phyloP scores from a whole-genome alignment of 148 eudicot genomes.

The Rheum nobile region DNA sequence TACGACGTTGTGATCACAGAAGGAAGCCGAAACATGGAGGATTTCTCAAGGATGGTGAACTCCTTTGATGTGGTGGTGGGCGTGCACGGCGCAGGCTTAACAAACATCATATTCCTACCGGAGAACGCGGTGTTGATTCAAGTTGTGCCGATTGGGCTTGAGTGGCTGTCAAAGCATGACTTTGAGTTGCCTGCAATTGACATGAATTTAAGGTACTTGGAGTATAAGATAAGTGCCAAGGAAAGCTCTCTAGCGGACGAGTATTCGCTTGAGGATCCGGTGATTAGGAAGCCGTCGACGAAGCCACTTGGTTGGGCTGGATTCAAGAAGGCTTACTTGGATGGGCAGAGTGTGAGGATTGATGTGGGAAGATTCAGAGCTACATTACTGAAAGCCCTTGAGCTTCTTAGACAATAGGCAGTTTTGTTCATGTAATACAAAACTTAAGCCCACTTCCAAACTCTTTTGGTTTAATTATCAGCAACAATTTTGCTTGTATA shows the following conservation, averaged over 20 bases:
- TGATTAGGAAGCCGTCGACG: background rate
- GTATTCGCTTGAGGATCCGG: background rate
- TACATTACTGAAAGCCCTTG: background rate
- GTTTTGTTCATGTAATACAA: background rate
- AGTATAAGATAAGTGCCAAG: conserved; percentile 27
- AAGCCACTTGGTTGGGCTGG: background rate
- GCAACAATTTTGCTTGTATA: background rate
- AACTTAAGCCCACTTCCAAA: background rate
- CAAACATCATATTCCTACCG: conserved; percentile 53
- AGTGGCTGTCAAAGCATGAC: conserved; percentile 20
- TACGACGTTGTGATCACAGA: conserved; percentile 33
- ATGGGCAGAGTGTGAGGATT: conserved; percentile 5
- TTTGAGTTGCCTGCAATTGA: conserved; percentile 34
- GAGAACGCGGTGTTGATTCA: conserved; percentile 51
- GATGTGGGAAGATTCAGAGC: conserved; percentile 3
- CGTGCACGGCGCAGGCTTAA: conserved; percentile 72
- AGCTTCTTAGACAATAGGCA: background rate
- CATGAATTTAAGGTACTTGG: conserved; percentile 48
- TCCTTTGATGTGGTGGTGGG: conserved; percentile 55
- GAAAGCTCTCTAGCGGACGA: background rate
- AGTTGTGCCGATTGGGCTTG: conserved; percentile 44
- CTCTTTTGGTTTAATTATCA: background rate
- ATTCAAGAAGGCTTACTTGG: conserved; percentile 5
- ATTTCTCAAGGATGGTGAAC: conserved; percentile 36
- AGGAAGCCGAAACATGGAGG: conserved; percentile 8